Percentiles rank a stretch among this genome's conserved stretches.
Conservation (phyloP, 1,284 basidiomycete species). For the Anthracocystis walkeri region DNA sequence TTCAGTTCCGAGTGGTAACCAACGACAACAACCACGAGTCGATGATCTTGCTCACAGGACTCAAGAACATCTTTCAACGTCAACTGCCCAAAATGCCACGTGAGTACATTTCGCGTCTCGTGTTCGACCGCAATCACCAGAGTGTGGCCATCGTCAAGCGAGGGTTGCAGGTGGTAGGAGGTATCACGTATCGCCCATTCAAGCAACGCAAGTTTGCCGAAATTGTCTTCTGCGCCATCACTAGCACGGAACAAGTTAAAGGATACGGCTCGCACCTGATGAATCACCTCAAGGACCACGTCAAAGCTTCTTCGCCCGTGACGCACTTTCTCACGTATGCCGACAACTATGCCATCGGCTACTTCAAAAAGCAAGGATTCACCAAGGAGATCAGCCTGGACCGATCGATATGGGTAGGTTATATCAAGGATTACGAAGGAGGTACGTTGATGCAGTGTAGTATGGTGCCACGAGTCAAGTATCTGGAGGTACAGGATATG, state of each 20-base stretch:
- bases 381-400: slow-evolving; percentile 94
- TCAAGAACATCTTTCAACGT: slow-evolving; percentile 96
- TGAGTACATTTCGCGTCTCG: slow-evolving; percentile 96
- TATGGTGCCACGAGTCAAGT: slow-evolving; percentile 90
- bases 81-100: slow-evolving; percentile 99
- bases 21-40: slow-evolving; percentile 79
- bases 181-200: slow-evolving; percentile 97
- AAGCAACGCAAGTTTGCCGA: slow-evolving; percentile 94
- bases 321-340: slow-evolving; percentile 97
- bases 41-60: slow-evolving; percentile 86
- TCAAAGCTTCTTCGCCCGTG: slow-evolving; percentile 82
- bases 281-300: slow-evolving; percentile 98
- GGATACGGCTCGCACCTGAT: slow-evolving; percentile 98
- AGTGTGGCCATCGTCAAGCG: slow-evolving; percentile 94
- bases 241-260: slow-evolving; percentile 96
- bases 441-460: slow-evolving; percentile 99
- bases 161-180: slow-evolving; percentile 95
- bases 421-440: slow-evolving; percentile 99
- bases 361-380: slow-evolving; percentile 96
- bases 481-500: slow-evolving; percentile 84
- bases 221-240: slow-evolving; percentile 98
- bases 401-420: slow-evolving; percentile 93
- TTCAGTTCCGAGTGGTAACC: slow-evolving; percentile 85
- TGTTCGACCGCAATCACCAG: slow-evolving; percentile 91
- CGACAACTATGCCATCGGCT: slow-evolving; percentile 98